Evolutionary conservation across 345 rosid species (phyloP).

Genomic region (Toxicodendron radicans): DNA sequence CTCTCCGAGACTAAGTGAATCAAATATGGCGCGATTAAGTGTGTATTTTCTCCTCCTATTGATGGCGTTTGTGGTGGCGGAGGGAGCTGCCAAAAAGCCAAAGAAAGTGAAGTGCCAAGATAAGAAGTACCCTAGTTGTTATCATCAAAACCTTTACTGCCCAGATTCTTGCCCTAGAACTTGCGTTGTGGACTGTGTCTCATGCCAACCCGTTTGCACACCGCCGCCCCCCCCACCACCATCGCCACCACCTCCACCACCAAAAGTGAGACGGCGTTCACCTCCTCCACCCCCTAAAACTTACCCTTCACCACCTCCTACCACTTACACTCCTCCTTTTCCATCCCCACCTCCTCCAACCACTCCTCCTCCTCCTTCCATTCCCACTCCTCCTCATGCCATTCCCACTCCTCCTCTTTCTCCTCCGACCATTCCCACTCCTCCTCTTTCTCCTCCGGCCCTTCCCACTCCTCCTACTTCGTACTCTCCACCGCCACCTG

Average conservation of each 20-base stretch:
- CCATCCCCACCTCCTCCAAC: neutral
- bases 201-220: slow-evolving; percentile 10
- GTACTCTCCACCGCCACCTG: neutral
- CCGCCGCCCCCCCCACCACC: neutral
- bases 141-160: slow-evolving; percentile 1
- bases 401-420: neutral
- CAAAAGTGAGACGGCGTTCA: neutral
- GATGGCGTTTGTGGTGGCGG: neutral
- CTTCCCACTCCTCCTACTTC: neutral
- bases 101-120: slow-evolving; percentile 14
- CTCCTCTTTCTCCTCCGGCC: neutral
- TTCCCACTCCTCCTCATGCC: no score
- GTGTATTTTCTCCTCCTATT: neutral
- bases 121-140: neutral
- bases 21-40: neutral
- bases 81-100: slow-evolving; percentile 8
- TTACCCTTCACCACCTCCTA: slow-evolving; percentile 1
- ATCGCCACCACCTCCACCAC: slow-evolving; percentile 8
- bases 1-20: neutral
- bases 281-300: slow-evolving; percentile 4
- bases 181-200: slow-evolving; percentile 13
- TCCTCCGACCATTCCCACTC: slow-evolving; percentile 1
- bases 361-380: neutral
- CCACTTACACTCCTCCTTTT: neutral
- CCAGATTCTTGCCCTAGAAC: slow-evolving; percentile 11